Percentiles rank a stretch among this genome's conserved stretches.
Conservation (phyloP, 2,329 filamentous ascomycete genomes). For the Ambrosiella xylebori region DNA sequence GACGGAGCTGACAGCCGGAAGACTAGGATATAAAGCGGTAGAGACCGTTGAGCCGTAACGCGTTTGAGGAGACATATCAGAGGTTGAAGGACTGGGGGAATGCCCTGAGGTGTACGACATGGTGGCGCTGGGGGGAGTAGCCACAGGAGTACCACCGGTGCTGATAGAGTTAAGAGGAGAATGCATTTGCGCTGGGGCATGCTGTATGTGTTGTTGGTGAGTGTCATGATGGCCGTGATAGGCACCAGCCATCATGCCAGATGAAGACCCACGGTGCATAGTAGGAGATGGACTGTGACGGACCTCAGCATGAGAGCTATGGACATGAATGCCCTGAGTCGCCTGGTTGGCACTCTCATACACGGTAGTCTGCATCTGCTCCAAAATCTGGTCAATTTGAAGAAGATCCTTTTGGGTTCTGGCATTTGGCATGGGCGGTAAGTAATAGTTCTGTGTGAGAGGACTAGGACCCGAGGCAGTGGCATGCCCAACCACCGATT, state of each 20-base stretch:
- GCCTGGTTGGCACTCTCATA: conserved; percentile 82
- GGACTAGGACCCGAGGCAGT: conserved; percentile 35
- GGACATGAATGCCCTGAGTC: conserved; percentile 61
- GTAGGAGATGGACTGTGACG: conserved; percentile 38
- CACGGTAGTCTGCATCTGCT: conserved; percentile 89
- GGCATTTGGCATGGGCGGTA: conserved; percentile 72
- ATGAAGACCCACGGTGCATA: conserved; percentile 20
- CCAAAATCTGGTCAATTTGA: conserved; percentile 85
- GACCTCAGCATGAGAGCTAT: conserved; percentile 47
- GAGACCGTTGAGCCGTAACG: conserved; percentile 42
- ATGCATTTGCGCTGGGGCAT: conserved; percentile 36
- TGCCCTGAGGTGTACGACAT: conserved; percentile 65
- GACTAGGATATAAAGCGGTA: conserved; percentile 55
- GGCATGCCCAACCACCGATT: conserved; percentile 34
- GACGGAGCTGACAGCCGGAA: conserved; percentile 49
- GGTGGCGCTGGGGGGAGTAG: conserved; percentile 59
- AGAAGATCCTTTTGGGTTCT: conserved; percentile 87
- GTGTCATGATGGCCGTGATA: conserved; percentile 15
- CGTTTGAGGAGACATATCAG: conserved; percentile 48
- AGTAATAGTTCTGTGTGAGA: conserved; percentile 57
- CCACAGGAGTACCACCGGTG: conserved; percentile 53
- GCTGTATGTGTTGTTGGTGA: conserved; percentile 17
- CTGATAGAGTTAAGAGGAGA: conserved; percentile 42
- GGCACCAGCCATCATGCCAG: conserved; percentile 16
- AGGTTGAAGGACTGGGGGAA: conserved; percentile 54